Percentiles rank a stretch among this genome's conserved stretches.
Conservation (phyloP, 1,284 basidiomycete species). For the Tilletiopsis washingtonensis region DNA sequence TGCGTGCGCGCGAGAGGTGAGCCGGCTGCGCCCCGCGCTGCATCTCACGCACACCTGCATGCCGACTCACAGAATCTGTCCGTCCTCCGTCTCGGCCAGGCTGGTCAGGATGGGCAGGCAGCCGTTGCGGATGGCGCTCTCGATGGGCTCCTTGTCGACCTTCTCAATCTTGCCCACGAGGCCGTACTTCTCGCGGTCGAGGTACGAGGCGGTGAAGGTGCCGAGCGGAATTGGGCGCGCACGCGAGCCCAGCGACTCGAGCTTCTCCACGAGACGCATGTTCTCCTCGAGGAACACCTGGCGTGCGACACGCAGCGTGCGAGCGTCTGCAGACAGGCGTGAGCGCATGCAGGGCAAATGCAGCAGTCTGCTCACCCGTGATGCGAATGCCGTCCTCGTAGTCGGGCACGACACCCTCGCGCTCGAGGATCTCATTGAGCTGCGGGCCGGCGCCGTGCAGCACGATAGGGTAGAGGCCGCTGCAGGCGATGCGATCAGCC, state of each 20-base stretch:
- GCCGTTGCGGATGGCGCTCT: conserved; percentile 45
- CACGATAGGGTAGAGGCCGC: conserved; percentile 45
- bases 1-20: not conserved
- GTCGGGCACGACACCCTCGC: conserved; percentile 45
- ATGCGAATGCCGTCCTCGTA: conserved; percentile 48
- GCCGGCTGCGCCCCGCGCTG: not conserved
- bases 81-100: conserved; percentile 43
- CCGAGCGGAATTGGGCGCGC: conserved; percentile 46
- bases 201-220: conserved; percentile 43
- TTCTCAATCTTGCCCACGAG: conserved; percentile 46
- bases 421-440: conserved; percentile 46
- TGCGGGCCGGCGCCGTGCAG: conserved; percentile 47
- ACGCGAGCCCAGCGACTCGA: conserved; percentile 45
- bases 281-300: conserved; percentile 47
- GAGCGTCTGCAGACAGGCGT: conserved; percentile 18
- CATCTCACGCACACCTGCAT: not conserved
- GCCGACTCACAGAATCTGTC: conserved; percentile 35
- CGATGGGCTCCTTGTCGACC: conserved; percentile 48
- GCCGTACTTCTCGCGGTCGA: conserved; percentile 47
- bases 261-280: conserved; percentile 44
- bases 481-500: no score
- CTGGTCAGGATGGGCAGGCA: conserved; percentile 47
- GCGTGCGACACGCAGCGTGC: conserved; percentile 45
- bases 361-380: conserved; percentile 22
- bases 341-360: not conserved